Base-by-base conservation (phyloP, 176 grass and related monocot genomes). In the Neostapfia colusana region DNA sequence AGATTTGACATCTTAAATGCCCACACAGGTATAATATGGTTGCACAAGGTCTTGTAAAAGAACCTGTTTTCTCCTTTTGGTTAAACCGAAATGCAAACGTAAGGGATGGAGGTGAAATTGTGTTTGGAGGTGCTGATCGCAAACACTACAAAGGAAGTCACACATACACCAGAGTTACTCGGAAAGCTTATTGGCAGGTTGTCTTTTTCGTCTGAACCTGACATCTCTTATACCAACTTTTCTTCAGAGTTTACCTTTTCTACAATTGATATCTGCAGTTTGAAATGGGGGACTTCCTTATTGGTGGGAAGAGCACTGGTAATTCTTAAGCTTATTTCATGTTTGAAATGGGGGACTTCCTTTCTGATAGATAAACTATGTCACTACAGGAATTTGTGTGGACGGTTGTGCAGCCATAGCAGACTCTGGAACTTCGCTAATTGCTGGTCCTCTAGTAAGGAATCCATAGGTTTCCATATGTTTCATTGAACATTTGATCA, bases 351-450 rank as follows among this genome's bases (percentile, higher is more conserved):
- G n/a, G n/a, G n/a, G n/a, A n/a, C n/a, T n/a, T n/a, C n/a, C n/a
- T n/a, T n/a, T n/a, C n/a, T 82, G 38, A 89, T 62, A 18, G 14
- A 77, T 67, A 16, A 44, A 49, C 34, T 65, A 56, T 74, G 54
- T 24, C 35, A 51, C 40, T 7, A 51, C 67, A 95, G 95, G 91
- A 81, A 88, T 98, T 55, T 98, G 89, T 79, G 73, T 84, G 36
- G 85, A 90, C 25, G 91, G 89, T 68, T 98, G 91, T 86, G 79
- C 87, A 10, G 95, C 65, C 48, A 97, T 97, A 69, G 95, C 89
- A 75, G 89, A 97, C 79, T 93, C 95, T 31, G 95, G 91, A 77
- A 95, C 91, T 68, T 98, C 95, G 14, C 67, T 98, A 75, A 90
- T 98, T 77, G 85, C 91, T 63, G 89, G 95, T 77, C 95, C 91